Evolutionary conservation across 108 stramenopile genomes (phyloP).

Genomic region (Conticribra weissflogii): DNA sequence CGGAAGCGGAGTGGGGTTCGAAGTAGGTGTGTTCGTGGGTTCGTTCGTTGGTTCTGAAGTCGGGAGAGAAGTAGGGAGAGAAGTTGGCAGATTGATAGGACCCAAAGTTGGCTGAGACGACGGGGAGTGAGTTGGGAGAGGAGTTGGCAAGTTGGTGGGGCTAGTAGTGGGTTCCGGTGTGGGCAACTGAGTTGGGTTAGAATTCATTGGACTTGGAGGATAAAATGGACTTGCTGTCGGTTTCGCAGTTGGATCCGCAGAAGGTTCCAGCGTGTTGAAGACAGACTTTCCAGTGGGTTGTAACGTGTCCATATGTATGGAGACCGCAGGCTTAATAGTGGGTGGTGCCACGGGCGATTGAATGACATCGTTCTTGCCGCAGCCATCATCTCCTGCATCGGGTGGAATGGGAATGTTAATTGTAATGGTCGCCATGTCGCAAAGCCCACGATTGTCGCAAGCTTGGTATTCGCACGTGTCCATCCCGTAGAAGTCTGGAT

Average conservation of each 20-base stretch:
- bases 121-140: not conserved
- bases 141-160: not conserved
- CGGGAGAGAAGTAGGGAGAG: conserved; percentile 4
- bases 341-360: not conserved
- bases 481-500: conserved; percentile 15
- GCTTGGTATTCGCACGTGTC: conserved; percentile 27
- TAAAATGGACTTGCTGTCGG: conserved; percentile 1
- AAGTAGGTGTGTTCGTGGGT: conserved; percentile 17
- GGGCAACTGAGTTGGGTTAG: not conserved
- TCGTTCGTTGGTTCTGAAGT: conserved; percentile 10
- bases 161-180: not conserved
- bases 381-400: conserved; percentile 11
- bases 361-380: conserved; percentile 5
- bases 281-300: conserved; percentile 3
- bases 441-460: conserved; percentile 24
- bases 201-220: conserved; percentile 1
- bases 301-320: not conserved
- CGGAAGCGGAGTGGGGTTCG: not conserved
- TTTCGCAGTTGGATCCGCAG: conserved; percentile 1
- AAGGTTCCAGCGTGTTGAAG: no score
- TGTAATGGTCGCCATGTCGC: conserved; percentile 18
- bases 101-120: no score
- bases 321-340: not conserved
- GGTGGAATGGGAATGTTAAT: no score
- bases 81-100: not conserved